Base-by-base conservation (phyloP, 495 filamentous ascomycete genomes). In the Penicillium turbatum region DNA sequence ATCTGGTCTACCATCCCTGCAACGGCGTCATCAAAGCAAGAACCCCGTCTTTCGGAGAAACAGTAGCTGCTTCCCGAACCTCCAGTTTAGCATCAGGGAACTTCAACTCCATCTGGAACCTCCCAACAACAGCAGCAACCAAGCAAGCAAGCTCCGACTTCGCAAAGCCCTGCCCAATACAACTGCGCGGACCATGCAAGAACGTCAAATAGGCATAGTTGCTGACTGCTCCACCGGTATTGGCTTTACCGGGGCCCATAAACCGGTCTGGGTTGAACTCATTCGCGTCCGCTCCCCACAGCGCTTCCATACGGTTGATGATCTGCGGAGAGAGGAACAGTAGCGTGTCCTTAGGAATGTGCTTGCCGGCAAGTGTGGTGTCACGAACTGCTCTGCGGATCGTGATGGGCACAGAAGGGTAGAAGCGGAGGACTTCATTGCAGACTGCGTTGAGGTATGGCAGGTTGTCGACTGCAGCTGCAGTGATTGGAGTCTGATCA, bases 251-350 rank as follows among this genome's bases (percentile, higher is more conserved):
- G n/a, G 69, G 63, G 17, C 73, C 72, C 72, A 82, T 70, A 86
- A 89, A 97, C 12, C 92, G 77, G 56, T 95, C 88, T 0, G 92
- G 92, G 24, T 81, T 76, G 74, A 95, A 96, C 26, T 83, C 76
- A 43, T 87, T 82, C 8, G 89, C 90, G 54, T 96, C 89, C 0
- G 72, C 55, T 19, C 92, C 92, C 92, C 92, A 97, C 42, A 93
- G 83, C 48, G 83, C 81, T 41, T 72, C 77, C 48, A 79, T 78
- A 64, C 87, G 86, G 67, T 96, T 92, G 47, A 90, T 80, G 19
- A 84, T 73, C 47, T 72, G 72, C 1, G 82, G 75, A 13, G 69
- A 48, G 31, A 85, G 56, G 34, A 80, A 60, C 13, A 87, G 54
- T 3, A 62, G 64, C 1, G 81, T 86, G 27, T 72, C 78, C 50